These are phyloP conservation scores for Pleurotus tuber-regium DNA, from an alignment of 768 basidiomycete genomes.

Conservation along the genomic window DNA sequence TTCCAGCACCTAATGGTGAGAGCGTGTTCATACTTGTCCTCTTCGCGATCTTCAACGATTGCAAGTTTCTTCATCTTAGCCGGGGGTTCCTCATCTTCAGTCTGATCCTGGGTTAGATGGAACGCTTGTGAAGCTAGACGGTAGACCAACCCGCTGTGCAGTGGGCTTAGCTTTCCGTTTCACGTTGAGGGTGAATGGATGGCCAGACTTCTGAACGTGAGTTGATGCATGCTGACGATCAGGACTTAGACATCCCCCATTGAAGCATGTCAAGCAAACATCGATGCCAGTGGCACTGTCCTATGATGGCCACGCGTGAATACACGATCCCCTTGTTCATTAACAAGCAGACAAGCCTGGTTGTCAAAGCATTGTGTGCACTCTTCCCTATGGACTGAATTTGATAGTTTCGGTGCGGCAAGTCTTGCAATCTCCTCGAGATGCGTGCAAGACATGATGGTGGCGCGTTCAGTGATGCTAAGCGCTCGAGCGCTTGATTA, in stretches of 20 bases:
- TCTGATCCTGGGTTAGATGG: slow-evolving; percentile 35
- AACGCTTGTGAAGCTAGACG: not conserved
- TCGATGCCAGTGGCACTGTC: slow-evolving; percentile 77
- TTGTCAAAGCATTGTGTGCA: slow-evolving; percentile 97
- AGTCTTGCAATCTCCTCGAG: slow-evolving; percentile 46
- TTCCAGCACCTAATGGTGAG: slow-evolving; percentile 75
- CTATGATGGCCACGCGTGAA: slow-evolving; percentile 32
- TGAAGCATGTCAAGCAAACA: slow-evolving; percentile 92
- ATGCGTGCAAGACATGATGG: slow-evolving; percentile 52
- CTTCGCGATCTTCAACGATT: slow-evolving; percentile 82
- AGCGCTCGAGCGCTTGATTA: not conserved
- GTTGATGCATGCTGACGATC: slow-evolving; percentile 70
- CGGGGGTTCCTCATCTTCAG: slow-evolving; percentile 78
- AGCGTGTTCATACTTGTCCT: slow-evolving; percentile 78
- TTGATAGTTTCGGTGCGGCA: slow-evolving; percentile 56
- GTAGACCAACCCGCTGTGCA: slow-evolving; percentile 58
- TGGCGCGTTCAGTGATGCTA: not conserved
- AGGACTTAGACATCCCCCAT: slow-evolving; percentile 75
- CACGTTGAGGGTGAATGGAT: slow-evolving; percentile 78
- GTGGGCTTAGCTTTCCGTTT: slow-evolving; percentile 67
- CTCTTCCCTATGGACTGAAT: slow-evolving; percentile 85
- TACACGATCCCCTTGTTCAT: slow-evolving; percentile 2
- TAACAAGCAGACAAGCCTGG: slow-evolving; percentile 51
- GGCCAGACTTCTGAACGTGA: slow-evolving; percentile 72
- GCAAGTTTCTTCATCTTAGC: slow-evolving; percentile 88